Evolutionary conservation across 163 green algal genomes (phyloP).

Genomic region (Volvox carteri): DNA sequence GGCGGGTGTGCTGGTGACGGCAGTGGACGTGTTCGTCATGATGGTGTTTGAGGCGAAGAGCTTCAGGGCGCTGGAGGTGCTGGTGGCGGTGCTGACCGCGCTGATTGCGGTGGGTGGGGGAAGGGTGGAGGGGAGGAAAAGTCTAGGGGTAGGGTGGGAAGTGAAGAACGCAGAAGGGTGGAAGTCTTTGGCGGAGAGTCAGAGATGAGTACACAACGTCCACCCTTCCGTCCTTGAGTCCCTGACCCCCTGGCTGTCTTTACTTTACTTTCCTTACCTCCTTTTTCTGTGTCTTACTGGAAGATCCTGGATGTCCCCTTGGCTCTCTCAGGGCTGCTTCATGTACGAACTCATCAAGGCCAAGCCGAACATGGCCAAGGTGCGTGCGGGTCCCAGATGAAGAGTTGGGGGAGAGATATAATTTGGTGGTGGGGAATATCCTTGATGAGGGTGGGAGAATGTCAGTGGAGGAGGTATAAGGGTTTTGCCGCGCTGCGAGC

Average conservation of each 20-base stretch:
- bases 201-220: too few relatives aligned
- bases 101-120: constrained; percentile 53
- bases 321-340: constrained; percentile 66
- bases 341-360: constrained; percentile 75
- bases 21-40: constrained; percentile 78
- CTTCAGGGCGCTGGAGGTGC: constrained; percentile 67
- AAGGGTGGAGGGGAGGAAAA: neutral
- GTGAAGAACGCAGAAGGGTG: neutral
- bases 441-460: too few relatives aligned
- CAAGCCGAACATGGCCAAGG: constrained; percentile 68
- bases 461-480: too few relatives aligned
- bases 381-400: neutral
- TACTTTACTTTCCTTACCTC: too few relatives aligned
- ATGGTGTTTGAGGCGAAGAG: constrained; percentile 69
- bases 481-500: too few relatives aligned
- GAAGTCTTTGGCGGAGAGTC: too few relatives aligned
- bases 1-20: constrained; percentile 77
- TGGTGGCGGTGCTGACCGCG: constrained; percentile 59
- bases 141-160: neutral
- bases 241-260: too few relatives aligned
- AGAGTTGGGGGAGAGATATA: too few relatives aligned
- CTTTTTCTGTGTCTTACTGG: too few relatives aligned
- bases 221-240: too few relatives aligned
- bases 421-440: too few relatives aligned
- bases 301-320: too few relatives aligned